Conservation (phyloP, 2,329 filamentous ascomycete species). For the Zymoseptoria brevis region DNA sequence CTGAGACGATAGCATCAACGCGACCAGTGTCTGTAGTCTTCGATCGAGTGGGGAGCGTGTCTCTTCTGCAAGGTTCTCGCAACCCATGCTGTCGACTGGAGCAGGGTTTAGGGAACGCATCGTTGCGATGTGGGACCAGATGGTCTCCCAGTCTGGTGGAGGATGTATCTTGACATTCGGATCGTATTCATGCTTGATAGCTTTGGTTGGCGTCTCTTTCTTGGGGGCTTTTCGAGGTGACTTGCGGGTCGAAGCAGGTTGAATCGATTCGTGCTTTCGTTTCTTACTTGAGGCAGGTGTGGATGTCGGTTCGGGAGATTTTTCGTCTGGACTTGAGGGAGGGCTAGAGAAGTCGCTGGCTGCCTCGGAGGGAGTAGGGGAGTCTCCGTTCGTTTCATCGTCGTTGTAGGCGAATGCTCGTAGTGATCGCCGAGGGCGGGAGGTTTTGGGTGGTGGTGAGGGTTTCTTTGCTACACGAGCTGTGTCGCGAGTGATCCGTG, state of each 20-base stretch:
- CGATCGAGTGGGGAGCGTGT: constrained; percentile 47
- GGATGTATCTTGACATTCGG: constrained; percentile 34
- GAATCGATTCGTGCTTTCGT: constrained; percentile 16
- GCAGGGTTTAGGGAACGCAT: constrained; percentile 70
- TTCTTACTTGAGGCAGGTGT: constrained; percentile 11
- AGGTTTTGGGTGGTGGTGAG: constrained; percentile 7
- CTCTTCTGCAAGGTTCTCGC: constrained; percentile 63
- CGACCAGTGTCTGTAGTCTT: constrained; percentile 77
- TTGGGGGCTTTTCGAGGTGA: constrained; percentile 25
- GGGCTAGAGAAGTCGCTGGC: constrained; percentile 13
- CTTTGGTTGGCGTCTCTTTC: constrained; percentile 26
- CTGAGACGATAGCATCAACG: constrained; percentile 85
- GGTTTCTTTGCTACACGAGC: constrained; percentile 17
- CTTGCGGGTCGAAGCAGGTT: constrained; percentile 14
- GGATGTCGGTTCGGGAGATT: background rate
- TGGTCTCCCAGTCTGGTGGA: constrained; percentile 72
- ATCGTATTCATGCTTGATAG: constrained; percentile 27
- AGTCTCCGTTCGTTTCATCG: constrained; percentile 3
- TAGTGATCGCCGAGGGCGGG: constrained; percentile 15
- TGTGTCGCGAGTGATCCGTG: constrained; percentile 19
- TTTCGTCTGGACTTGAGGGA: constrained; percentile 8
- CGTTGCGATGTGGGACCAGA: constrained; percentile 67
- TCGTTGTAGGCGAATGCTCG: constrained; percentile 12
- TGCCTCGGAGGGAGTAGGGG: background rate
- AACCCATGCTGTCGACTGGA: constrained; percentile 96